These are phyloP conservation scores for Ogataea pilisensis DNA, from an alignment of 805 yeast genomes.

Conservation along the genomic window DNA sequence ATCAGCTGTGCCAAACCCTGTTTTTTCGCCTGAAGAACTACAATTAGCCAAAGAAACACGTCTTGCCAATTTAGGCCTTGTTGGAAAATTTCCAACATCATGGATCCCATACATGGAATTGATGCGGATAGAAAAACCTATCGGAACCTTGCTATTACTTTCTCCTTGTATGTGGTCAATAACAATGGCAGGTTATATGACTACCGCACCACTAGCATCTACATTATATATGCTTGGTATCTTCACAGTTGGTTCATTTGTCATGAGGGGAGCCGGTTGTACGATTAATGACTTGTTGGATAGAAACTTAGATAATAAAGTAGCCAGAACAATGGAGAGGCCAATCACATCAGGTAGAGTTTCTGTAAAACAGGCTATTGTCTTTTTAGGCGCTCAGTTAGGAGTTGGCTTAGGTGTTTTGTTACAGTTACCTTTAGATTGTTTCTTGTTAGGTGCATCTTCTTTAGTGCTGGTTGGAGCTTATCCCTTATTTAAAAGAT, in stretches of 20 bases:
- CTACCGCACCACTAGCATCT: conserved; percentile 63
- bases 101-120: conserved; percentile 90
- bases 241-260: conserved; percentile 78
- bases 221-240: conserved; percentile 60
- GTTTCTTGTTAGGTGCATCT: conserved; percentile 78
- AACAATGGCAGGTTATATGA: conserved; percentile 76
- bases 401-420: conserved; percentile 69
- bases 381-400: conserved; percentile 71
- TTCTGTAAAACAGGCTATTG: conserved; percentile 59
- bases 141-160: conserved; percentile 82
- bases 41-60: conserved; percentile 51
- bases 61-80: conserved; percentile 41
- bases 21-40: conserved; percentile 38
- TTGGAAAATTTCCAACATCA: conserved; percentile 61
- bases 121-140: conserved; percentile 90
- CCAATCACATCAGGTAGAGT: conserved; percentile 93
- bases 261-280: conserved; percentile 98
- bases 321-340: conserved; percentile 81
- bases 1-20: conserved; percentile 7
- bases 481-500: conserved; percentile 90
- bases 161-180: conserved; percentile 93
- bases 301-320: conserved; percentile 76
- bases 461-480: conserved; percentile 77
- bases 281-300: conserved; percentile 90
- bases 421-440: conserved; percentile 68